A percentile compares a stretch with the other conserved stretches of the same genome.
Conservation (phyloP, 257 asterid genomes). For the Catharanthus roseus region DNA sequence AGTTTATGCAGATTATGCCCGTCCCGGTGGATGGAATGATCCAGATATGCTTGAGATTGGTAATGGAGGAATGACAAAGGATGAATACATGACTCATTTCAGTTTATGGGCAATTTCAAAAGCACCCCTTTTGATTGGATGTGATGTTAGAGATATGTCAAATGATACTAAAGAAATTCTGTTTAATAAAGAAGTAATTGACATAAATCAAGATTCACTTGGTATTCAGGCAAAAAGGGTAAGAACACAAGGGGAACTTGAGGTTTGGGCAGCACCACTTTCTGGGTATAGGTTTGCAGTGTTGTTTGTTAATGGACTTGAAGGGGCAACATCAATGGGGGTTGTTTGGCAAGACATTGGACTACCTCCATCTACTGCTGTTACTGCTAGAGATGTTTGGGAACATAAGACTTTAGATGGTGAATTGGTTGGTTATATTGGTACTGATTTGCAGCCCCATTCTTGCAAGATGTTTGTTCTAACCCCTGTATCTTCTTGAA, state of each 20-base stretch:
- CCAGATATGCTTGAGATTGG: conserved; percentile 98
- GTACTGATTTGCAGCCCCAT: too few relatives aligned
- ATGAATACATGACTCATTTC: conserved; percentile 74
- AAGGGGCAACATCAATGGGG: background rate
- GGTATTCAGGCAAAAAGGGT: conserved; percentile 82
- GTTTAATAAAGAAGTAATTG: conserved; percentile 63
- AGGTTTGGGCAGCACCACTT: conserved; percentile 96
- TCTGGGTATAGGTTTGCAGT: conserved; percentile 59
- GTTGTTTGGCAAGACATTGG: too few relatives aligned
- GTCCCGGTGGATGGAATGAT: conserved; percentile 98
- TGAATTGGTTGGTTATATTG: too few relatives aligned
- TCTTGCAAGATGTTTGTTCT: too few relatives aligned
- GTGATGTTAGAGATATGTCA: conserved; percentile 59
- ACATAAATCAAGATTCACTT: conserved; percentile 67
- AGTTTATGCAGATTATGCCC: conserved; percentile 69
- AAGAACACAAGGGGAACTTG: conserved; percentile 67
- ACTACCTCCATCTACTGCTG: too few relatives aligned
- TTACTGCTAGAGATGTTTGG: too few relatives aligned
- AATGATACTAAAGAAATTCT: conserved; percentile 55
- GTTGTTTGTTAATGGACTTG: conserved; percentile 65
- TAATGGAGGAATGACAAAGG: conserved; percentile 86
- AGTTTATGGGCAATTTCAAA: conserved; percentile 91
- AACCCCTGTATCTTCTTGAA: too few relatives aligned
- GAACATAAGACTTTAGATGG: too few relatives aligned
- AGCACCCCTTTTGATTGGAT: conserved; percentile 92